Conservation (phyloP, 495 filamentous ascomycete species). For the Penicillium antarcticum region DNA sequence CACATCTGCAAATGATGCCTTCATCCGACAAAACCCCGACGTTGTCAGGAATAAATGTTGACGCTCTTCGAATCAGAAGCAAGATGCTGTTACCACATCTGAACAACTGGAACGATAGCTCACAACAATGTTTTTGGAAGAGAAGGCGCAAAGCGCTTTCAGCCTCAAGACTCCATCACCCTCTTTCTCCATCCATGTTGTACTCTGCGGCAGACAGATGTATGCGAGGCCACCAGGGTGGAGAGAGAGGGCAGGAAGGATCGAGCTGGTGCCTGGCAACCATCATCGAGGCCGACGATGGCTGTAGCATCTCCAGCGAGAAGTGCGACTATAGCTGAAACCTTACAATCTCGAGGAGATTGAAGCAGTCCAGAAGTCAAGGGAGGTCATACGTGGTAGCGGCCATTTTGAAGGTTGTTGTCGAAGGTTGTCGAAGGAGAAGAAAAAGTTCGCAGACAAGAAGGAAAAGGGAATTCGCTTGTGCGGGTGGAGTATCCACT, state of each 20-base stretch:
- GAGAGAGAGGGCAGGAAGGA: constrained; percentile 61
- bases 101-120: constrained; percentile 35
- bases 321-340: constrained; percentile 69
- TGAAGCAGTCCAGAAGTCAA: constrained; percentile 37
- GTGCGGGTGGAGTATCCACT: constrained; percentile 30
- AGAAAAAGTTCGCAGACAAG: constrained; percentile 28
- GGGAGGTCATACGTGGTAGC: constrained; percentile 62
- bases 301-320: constrained; percentile 65
- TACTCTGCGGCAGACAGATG: constrained; percentile 25
- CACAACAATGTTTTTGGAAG: constrained; percentile 78
- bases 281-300: constrained; percentile 16
- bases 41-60: constrained; percentile 57
- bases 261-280: constrained; percentile 74
- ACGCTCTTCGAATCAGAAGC: constrained; percentile 33
- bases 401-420: constrained; percentile 48
- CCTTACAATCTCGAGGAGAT: constrained; percentile 47
- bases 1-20: constrained; percentile 19
- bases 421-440: constrained; percentile 35
- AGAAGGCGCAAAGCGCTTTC: constrained; percentile 63
- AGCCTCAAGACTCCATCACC: constrained; percentile 73
- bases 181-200: constrained; percentile 46
- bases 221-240: constrained; percentile 30
- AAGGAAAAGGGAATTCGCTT: constrained; percentile 29
- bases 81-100: constrained; percentile 23
- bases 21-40: constrained; percentile 83